A percentile compares a stretch with the other conserved stretches of the same genome.
Conservation (phyloP, 768 basidiomycete genomes). For the Rhodosporidiobolus odoratus region DNA sequence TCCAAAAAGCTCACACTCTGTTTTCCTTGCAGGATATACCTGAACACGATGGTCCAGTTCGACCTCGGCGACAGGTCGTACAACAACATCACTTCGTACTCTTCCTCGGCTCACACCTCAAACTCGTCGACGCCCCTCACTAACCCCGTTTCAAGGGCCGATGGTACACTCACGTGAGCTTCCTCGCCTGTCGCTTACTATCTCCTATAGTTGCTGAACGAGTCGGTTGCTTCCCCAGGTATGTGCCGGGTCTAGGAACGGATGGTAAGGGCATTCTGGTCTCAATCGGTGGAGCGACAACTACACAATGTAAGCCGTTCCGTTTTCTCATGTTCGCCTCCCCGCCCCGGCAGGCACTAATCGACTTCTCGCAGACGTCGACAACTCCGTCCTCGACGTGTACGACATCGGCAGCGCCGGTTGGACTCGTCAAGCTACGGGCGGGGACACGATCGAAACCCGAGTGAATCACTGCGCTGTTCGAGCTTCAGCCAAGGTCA, state of each 20-base stretch:
- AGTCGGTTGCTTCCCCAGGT: not conserved
- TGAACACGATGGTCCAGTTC: constrained; percentile 25
- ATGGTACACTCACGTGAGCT: constrained; percentile 20
- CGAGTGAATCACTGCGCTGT: constrained; percentile 39
- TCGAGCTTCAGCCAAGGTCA: constrained; percentile 27
- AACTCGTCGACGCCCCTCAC: constrained; percentile 23
- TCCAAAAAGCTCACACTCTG: not conserved
- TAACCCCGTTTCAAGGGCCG: constrained; percentile 25
- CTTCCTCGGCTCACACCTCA: constrained; percentile 8
- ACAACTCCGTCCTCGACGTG: constrained; percentile 7
- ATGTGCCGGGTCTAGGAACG: constrained; percentile 27
- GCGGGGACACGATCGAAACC: constrained; percentile 18
- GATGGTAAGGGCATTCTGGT: constrained; percentile 26
- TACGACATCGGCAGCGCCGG: constrained; percentile 21
- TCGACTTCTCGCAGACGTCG: constrained; percentile 1
- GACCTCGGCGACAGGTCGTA: constrained; percentile 18
- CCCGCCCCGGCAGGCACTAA: too few species aligned
- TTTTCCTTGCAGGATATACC: constrained; percentile 12
- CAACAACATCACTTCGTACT: constrained; percentile 23
- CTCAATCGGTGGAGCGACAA: constrained; percentile 29
- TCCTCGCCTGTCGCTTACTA: not conserved
- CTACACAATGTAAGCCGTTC: not conserved
- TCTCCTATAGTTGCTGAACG: not conserved
- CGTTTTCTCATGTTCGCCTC: not conserved
- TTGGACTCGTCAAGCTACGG: constrained; percentile 36